Percentiles rank a stretch among this genome's conserved stretches.
phyloP scores from a whole-genome alignment of 331 rosid genomes.

The Quercus lobata region DNA sequence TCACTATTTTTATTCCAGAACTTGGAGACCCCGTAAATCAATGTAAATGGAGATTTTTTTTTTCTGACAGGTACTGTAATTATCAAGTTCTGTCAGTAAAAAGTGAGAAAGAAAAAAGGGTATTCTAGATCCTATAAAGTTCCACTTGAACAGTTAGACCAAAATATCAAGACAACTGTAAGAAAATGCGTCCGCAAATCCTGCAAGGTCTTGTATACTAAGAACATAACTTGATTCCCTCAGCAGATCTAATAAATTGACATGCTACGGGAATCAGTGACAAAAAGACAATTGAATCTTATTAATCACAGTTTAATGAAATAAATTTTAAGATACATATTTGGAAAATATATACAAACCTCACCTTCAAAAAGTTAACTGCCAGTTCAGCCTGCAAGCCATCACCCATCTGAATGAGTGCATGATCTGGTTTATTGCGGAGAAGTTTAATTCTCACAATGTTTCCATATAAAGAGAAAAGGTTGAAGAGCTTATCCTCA shows the following conservation, averaged over 20 bases:
- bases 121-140: background rate
- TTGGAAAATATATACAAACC: conserved; percentile 17
- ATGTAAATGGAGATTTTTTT: background rate
- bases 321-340: background rate
- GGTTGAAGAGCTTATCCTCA: conserved; percentile 94
- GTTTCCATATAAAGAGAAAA: conserved; percentile 96
- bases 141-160: background rate
- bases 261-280: background rate
- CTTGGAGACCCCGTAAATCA: background rate
- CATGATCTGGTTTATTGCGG: conserved; percentile 96
- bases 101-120: background rate
- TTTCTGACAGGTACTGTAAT: background rate
- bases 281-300: background rate
- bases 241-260: background rate
- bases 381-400: conserved; percentile 99
- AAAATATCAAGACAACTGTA: background rate
- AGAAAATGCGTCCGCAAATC: background rate
- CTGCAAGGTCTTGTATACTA: background rate
- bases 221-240: background rate
- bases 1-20: background rate
- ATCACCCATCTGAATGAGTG: conserved; percentile 97
- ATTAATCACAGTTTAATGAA: background rate
- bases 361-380: conserved; percentile 92
- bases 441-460: conserved; percentile 92
- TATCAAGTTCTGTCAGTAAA: background rate